These are phyloP conservation scores for Xylaria arbuscula DNA, from an alignment of 2,329 filamentous ascomycete species.

Conservation along the genomic window DNA sequence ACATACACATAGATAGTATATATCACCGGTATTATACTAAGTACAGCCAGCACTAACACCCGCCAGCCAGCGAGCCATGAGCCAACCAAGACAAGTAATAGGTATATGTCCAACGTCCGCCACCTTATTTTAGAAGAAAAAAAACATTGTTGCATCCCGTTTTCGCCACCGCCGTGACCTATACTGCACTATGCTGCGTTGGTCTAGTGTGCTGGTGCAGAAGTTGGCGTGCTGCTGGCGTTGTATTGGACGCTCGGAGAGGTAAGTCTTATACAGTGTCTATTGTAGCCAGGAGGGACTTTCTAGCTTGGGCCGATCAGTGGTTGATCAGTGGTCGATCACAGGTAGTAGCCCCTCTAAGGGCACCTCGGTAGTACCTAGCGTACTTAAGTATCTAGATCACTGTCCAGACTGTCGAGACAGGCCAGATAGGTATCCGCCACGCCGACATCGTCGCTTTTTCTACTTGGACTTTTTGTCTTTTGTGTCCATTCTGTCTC, in stretches of 20 bases:
- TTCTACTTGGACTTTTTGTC: neutral
- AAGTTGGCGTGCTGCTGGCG: too few species aligned
- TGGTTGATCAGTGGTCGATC: neutral
- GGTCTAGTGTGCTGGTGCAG: conserved; percentile 1
- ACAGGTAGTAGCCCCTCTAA: too few species aligned
- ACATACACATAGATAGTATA: neutral
- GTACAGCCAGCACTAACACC: too few species aligned
- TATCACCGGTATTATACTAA: neutral
- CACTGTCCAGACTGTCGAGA: conserved; percentile 20
- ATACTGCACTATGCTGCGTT: conserved; percentile 19
- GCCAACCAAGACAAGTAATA: neutral
- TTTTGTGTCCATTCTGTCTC: conserved; percentile 34
- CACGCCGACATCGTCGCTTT: conserved; percentile 17
- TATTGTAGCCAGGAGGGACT: conserved; percentile 8
- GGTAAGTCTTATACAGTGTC: conserved; percentile 4
- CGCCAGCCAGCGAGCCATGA: neutral
- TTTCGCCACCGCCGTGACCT: conserved; percentile 41
- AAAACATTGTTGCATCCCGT: conserved; percentile 24
- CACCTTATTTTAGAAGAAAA: neutral
- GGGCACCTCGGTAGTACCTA: too few species aligned
- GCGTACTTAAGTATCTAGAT: too few species aligned
- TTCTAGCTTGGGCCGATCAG: neutral
- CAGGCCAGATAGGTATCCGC: too few species aligned
- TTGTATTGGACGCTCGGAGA: too few species aligned
- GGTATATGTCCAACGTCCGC: too few species aligned